Evolutionary conservation across 208 protist genomes (phyloP).

Genomic region (Leptomonas pyrrhocoris): DNA sequence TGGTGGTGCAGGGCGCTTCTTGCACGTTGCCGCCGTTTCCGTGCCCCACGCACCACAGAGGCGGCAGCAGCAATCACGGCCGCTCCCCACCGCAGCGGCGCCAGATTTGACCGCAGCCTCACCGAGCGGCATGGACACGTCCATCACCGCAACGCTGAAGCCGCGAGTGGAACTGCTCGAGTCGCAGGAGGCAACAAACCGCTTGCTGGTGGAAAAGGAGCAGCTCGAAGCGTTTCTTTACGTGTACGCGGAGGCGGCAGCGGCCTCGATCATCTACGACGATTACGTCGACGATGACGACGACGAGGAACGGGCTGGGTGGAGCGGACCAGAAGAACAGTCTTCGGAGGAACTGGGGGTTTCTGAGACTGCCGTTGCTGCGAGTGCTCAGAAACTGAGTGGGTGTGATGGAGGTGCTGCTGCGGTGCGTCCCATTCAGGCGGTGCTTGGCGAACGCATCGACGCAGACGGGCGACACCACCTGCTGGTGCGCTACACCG

Average conservation of each 20-base stretch:
- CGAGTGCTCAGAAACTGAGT: too few relatives aligned
- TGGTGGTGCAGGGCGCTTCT: background rate
- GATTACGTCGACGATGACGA: background rate
- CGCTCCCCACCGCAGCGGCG: background rate
- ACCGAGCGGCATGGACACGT: background rate
- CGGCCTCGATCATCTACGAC: background rate
- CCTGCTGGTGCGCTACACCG: conserved; percentile 43
- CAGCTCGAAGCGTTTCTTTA: conserved; percentile 22
- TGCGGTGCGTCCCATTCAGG: conserved; percentile 17
- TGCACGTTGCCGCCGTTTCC: background rate
- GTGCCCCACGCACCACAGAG: conserved; percentile 10
- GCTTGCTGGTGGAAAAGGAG: conserved; percentile 24
- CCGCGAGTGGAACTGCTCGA: background rate
- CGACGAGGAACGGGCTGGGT: background rate
- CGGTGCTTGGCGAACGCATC: conserved; percentile 53
- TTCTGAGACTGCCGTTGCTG: too few relatives aligned
- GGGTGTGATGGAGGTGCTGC: background rate
- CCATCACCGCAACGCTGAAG: background rate
- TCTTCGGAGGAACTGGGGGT: too few relatives aligned
- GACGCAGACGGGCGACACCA: conserved; percentile 22
- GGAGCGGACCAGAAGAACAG: background rate
- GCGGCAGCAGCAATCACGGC: background rate
- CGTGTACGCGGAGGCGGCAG: background rate
- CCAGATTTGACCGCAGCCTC: background rate
- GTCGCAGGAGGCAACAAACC: conserved; percentile 4